Evolutionary conservation across 495 filamentous ascomycete species (phyloP).

Genomic region (Hamigera avellanea): DNA sequence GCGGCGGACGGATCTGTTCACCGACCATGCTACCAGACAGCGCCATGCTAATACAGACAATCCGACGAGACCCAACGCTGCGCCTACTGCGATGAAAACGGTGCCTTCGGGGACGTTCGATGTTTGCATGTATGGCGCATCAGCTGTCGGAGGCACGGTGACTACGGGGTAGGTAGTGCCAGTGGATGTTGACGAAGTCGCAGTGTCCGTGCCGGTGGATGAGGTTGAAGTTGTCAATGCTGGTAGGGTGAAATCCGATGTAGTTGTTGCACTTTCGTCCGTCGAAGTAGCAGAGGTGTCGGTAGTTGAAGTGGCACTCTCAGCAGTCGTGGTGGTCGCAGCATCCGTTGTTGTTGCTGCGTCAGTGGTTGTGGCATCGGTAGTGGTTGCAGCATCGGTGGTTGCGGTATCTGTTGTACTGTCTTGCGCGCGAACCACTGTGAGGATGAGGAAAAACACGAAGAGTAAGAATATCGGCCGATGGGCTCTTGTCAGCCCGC

Average conservation of each 20-base stretch:
- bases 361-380: conserved; percentile 9
- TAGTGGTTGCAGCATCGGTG: conserved; percentile 15
- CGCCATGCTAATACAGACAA: conserved; percentile 78
- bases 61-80: conserved; percentile 71
- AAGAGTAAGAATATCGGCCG: conserved; percentile 10
- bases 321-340: conserved; percentile 6
- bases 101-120: conserved; percentile 88
- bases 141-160: conserved; percentile 65
- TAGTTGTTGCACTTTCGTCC: conserved; percentile 7
- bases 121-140: conserved; percentile 91
- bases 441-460: conserved; percentile 12
- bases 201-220: conserved; percentile 14
- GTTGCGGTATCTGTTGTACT: conserved; percentile 14
- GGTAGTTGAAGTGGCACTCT: conserved; percentile 3
- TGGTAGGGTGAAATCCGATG: conserved; percentile 6
- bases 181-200: conserved; percentile 12
- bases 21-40: conserved; percentile 75
- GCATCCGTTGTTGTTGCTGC: conserved; percentile 12
- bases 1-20: conserved; percentile 76
- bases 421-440: conserved; percentile 12
- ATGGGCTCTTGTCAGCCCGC: conserved; percentile 15
- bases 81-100: conserved; percentile 90
- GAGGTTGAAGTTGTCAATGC: conserved; percentile 10
- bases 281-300: conserved; percentile 1
- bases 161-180: conserved; percentile 26